Conservation (phyloP, 2,329 filamentous ascomycete genomes). For the Lasiodiplodia hormozganensis region DNA sequence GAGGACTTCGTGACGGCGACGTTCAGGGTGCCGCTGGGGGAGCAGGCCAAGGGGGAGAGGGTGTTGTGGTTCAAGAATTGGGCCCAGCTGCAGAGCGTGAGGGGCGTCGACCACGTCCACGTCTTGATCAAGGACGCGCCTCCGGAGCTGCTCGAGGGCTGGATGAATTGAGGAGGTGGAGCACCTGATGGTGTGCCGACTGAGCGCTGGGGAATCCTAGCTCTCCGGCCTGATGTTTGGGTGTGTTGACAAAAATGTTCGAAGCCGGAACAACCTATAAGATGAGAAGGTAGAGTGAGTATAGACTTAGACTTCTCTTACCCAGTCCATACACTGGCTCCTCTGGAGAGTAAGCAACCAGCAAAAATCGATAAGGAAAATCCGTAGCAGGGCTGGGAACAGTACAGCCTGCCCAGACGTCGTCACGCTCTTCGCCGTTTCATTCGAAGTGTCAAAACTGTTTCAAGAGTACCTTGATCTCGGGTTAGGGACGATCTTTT, state of each 20-base stretch:
- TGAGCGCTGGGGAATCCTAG: too few species aligned
- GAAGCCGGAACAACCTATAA: background rate
- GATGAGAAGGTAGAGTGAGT: background rate
- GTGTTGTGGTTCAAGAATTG: conserved; percentile 73
- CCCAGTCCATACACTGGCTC: background rate
- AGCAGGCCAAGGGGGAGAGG: conserved; percentile 48
- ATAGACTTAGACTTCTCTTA: conserved; percentile 7
- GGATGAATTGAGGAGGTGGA: conserved; percentile 36
- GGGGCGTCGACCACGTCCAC: conserved; percentile 65
- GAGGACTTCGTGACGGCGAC: conserved; percentile 30
- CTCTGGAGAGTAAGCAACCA: background rate
- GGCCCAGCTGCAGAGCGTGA: conserved; percentile 65
- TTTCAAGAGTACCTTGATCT: background rate
- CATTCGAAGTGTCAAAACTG: conserved; percentile 5
- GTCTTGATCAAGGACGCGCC: conserved; percentile 58
- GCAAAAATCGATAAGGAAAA: background rate
- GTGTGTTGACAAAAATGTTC: background rate
- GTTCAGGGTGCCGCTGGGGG: conserved; percentile 24
- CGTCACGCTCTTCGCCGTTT: background rate
- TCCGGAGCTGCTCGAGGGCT: conserved; percentile 34
- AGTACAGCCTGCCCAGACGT: background rate
- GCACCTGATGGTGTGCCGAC: too few species aligned
- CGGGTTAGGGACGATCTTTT: background rate
- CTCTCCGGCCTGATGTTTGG: background rate
- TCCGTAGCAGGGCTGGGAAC: background rate